phyloP scores from a whole-genome alignment of 2,329 filamentous ascomycete genomes.

The Pseudodiploospora longispora region DNA sequence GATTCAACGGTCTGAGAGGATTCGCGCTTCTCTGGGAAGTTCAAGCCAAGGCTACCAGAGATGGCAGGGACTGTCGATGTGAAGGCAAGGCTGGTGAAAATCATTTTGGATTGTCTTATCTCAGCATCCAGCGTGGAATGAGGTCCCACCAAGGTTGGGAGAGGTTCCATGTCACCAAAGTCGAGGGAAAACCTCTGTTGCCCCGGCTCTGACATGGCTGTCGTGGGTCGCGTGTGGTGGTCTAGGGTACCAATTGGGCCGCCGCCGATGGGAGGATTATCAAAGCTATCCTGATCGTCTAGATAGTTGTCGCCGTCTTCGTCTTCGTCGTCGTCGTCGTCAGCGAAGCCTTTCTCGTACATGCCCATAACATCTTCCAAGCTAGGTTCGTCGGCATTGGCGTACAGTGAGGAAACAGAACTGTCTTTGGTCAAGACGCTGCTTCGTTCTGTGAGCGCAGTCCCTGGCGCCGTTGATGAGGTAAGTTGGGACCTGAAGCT shows the following conservation, averaged over 20 bases:
- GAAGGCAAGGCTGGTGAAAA: constrained; percentile 31
- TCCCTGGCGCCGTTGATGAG: constrained; percentile 49
- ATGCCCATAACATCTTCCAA: constrained; percentile 64
- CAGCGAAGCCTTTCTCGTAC: constrained; percentile 55
- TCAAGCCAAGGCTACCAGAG: constrained; percentile 20
- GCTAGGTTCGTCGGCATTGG: constrained; percentile 48
- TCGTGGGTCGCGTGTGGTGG: constrained; percentile 23
- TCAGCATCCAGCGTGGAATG: constrained; percentile 28
- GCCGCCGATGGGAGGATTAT: not conserved
- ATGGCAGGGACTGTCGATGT: constrained; percentile 31
- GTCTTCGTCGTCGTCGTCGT: constrained; percentile 32
- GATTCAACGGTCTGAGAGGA: constrained; percentile 42
- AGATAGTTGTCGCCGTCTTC: constrained; percentile 14
- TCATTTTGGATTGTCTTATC: constrained; percentile 31
- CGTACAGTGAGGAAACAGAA: constrained; percentile 56
- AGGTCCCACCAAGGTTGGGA: constrained; percentile 10
- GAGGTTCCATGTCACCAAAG: constrained; percentile 2
- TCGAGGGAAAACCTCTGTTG: constrained; percentile 1
- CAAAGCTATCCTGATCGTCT: not conserved
- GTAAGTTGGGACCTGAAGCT: constrained; percentile 51
- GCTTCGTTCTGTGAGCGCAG: constrained; percentile 67
- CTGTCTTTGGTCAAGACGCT: constrained; percentile 75
- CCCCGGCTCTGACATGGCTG: constrained; percentile 9
- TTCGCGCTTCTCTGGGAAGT: constrained; percentile 35
- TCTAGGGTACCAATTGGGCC: constrained; percentile 43